These are phyloP conservation scores for Penicillium hordei DNA, from an alignment of 2,329 filamentous ascomycete genomes.

Conservation along the genomic window DNA sequence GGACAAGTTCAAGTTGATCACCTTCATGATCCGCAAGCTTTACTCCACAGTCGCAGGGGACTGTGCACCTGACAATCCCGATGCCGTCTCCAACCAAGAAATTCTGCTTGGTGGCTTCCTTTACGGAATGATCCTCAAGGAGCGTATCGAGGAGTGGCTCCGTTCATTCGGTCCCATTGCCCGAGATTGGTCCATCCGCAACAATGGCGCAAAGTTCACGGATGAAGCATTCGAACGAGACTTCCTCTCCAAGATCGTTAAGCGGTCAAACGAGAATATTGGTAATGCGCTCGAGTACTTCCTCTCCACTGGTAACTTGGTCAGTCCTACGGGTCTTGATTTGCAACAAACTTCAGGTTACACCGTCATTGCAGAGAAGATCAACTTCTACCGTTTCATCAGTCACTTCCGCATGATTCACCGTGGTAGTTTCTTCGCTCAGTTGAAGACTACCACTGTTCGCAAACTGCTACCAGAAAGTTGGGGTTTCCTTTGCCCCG, in stretches of 20 bases:
- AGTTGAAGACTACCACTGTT: conserved; percentile 95
- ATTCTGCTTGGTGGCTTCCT: conserved; percentile 89
- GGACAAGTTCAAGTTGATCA: conserved; percentile 89
- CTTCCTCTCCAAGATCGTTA: conserved; percentile 75
- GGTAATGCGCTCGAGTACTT: conserved; percentile 91
- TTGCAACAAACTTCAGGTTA: conserved; percentile 93
- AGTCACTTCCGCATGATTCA: conserved; percentile 99
- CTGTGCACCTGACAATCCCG: conserved; percentile 90
- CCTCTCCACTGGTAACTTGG: conserved; percentile 89
- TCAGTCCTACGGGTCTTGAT: conserved; percentile 88
- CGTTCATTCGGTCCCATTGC: conserved; percentile 58
- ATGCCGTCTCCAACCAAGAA: conserved; percentile 95
- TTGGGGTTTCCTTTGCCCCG: conserved; percentile 96
- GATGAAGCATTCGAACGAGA: conserved; percentile 76
- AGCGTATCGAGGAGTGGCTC: conserved; percentile 87
- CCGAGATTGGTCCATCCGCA: conserved; percentile 56
- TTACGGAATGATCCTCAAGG: conserved; percentile 94
- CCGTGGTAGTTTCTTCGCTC: conserved; percentile 96
- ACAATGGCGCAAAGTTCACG: conserved; percentile 61
- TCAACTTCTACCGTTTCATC: conserved; percentile 98
- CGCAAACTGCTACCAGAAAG: conserved; percentile 93
- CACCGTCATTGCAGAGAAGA: conserved; percentile 95
- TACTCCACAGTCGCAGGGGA: conserved; percentile 91
- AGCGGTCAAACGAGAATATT: conserved; percentile 81
- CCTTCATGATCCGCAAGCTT: conserved; percentile 96